phyloP scores from a whole-genome alignment of 2,329 filamentous ascomycete genomes.

The Xylariaceae sp. region DNA sequence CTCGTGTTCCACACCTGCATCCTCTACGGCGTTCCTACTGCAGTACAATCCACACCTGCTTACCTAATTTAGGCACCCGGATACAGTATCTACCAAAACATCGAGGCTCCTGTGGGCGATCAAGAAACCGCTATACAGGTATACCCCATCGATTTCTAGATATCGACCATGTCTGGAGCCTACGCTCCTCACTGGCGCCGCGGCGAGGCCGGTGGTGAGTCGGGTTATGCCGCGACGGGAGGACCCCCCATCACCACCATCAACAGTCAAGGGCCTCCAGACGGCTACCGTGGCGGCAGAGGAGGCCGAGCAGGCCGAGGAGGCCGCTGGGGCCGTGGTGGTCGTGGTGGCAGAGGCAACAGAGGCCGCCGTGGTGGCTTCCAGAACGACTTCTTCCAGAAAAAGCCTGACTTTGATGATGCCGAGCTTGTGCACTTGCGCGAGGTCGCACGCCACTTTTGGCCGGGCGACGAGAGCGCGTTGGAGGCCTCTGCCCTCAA shows the following conservation, averaged over 20 bases:
- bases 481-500: background rate
- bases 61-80: too few relatives aligned
- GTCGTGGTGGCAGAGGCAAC: slow-evolving; percentile 3
- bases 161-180: slow-evolving; percentile 5
- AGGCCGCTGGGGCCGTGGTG: slow-evolving; percentile 3
- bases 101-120: too few relatives aligned
- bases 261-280: background rate
- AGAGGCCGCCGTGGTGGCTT: slow-evolving; percentile 5
- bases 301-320: slow-evolving; percentile 4
- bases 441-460: slow-evolving; percentile 15
- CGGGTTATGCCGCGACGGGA: slow-evolving; percentile 1
- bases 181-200: slow-evolving; percentile 14
- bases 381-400: slow-evolving; percentile 7
- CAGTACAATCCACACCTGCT: too few relatives aligned
- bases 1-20: too few relatives aligned
- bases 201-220: slow-evolving; percentile 1
- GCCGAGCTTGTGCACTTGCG: slow-evolving; percentile 6
- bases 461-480: background rate
- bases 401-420: slow-evolving; percentile 6
- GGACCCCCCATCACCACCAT: background rate
- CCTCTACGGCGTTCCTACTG: too few relatives aligned
- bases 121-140: too few relatives aligned
- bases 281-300: background rate
- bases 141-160: too few relatives aligned
- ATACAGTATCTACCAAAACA: too few relatives aligned